phyloP scores from a whole-genome alignment of 176 grass and related monocot species.

The Luzula sylvatica region DNA sequence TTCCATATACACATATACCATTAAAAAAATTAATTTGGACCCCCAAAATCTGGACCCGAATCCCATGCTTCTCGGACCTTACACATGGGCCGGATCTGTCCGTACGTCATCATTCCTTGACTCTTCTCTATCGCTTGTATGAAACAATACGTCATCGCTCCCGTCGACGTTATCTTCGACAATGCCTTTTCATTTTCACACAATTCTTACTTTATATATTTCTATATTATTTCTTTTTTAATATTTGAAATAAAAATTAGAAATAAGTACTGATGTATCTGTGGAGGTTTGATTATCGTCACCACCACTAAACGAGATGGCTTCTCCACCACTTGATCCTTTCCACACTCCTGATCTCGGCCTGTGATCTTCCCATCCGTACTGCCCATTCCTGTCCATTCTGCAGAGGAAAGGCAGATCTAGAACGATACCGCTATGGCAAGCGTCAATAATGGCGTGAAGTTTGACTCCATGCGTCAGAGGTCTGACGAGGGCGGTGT shows the following conservation, averaged over 20 bases:
- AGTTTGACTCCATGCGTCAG: conserved; percentile 41
- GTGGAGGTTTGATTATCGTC: conserved; percentile 54
- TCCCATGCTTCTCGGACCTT: no score
- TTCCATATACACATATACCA: no score
- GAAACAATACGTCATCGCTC: conserved; percentile 85
- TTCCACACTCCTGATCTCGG: conserved; percentile 19
- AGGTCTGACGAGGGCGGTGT: conserved; percentile 41
- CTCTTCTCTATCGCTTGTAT: conserved; percentile 36
- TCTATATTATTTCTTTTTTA: no score
- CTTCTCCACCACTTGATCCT: conserved; percentile 41
- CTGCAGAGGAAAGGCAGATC: conserved; percentile 58
- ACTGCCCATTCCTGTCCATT: conserved; percentile 46
- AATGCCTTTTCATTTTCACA: conserved; percentile 24
- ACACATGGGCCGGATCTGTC: no score
- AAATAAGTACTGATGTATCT: conserved; percentile 27
- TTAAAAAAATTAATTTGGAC: no score
- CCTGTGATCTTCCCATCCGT: conserved; percentile 57
- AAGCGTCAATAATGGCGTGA: conserved; percentile 55
- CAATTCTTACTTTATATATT: no score
- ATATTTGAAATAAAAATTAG: no score
- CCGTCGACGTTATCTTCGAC: conserved; percentile 15
- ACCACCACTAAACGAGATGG: conserved; percentile 66
- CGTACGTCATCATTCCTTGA: conserved; percentile 52
- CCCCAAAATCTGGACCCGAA: no score
- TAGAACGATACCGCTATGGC: conserved; percentile 72